Evolutionary conservation across 2,329 filamentous ascomycete genomes (phyloP), one percentile per base, ranked within the genome.

Genomic region (Stemphylium beticola): DNA sequence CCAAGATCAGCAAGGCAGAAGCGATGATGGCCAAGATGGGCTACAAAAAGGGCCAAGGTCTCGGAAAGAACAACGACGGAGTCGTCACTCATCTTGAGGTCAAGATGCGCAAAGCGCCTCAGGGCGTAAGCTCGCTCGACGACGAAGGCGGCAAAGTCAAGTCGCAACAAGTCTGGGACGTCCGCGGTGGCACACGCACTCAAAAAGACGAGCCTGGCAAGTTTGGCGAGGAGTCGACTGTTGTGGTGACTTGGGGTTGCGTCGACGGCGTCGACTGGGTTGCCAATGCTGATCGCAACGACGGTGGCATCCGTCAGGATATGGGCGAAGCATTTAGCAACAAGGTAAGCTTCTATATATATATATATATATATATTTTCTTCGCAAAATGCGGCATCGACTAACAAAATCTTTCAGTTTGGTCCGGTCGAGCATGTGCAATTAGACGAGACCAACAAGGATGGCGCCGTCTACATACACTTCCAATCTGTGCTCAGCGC

Each of bases 11-110:
- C 60, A 69, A 68, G 74, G 95, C 92, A 0, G 86, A 92, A 62
- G 89, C 92, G 31, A 84, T 98, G 51, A 92, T 99, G 86, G 85
- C 86, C 57, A 98, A 97, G 73, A 95, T 96, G 77, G 95, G 95
- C 50, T 98, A 93, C 91, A 88, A 87, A 32, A 89, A 93, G 68
- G 95, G 95, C 20, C 84, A 88, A 58, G 95, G 95, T 17, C 85
- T 99, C 4, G 95, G 95, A 62, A 92, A 91, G 14, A 85, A 88
- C 58, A 87, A 86, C 29, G 86, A 87, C 20, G 95, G 95, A 57
- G 97, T 99, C 66, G 83, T 91, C 49, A 91, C 92, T 18, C 91
- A 93, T 4, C 80, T 99, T 4, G 86, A 96, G 66, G 84, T 93
- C 32, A 69, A 69, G 52, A 66, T 57, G 44, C 64, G 66, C 22